Evolutionary conservation across 148 eudicot genomes (phyloP), one percentile per base, ranked within the genome.

Genomic region (Rhododendron simsii): DNA sequence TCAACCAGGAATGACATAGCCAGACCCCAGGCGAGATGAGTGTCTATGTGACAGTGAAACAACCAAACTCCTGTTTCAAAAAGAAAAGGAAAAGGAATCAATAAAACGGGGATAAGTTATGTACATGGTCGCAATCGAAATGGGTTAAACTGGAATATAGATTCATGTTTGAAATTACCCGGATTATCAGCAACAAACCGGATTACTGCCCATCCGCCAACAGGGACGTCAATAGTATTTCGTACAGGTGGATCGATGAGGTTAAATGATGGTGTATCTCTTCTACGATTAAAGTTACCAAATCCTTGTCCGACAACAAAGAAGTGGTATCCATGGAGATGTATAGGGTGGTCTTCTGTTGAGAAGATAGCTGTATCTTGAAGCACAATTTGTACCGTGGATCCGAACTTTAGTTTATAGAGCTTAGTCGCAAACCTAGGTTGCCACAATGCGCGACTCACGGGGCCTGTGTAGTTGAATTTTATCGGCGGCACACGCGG

Each of bases 401-500:
- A 83, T 57, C 89, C 88, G 69, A 84, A 92, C 85, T 86, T 87
- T n/a, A 91, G 50, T 82, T 88, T 91, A 86, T 93, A 94, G 69
- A 93, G 88, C 88, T 94, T 94, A 76, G 95, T 93, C 26, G 91
- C 94, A 20, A 83, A 85, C 21, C 37, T 82, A 51, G 97, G 97
- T 65, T 92, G 93, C 95, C 94, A 94, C 73, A 94, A 48, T 74
- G 91, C 92, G 16, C 93, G 90, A 84, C 88, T 88, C 79, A 94
- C 97, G 50, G 90, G 90, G 73, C 95, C 95, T 1, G 94, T 94
- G 91, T 93, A 94, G 83, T 94, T 91, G 83, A 95, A 95, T 86
- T 85, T 88, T 88, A 92, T 61, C 33, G 94, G 96, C 16, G 98
- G 95, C 65, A 90, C 89, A n/a, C 92, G 87, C 11, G 98, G 96